phyloP scores from a whole-genome alignment of 768 basidiomycete species.

The Termitomyces sp. region DNA sequence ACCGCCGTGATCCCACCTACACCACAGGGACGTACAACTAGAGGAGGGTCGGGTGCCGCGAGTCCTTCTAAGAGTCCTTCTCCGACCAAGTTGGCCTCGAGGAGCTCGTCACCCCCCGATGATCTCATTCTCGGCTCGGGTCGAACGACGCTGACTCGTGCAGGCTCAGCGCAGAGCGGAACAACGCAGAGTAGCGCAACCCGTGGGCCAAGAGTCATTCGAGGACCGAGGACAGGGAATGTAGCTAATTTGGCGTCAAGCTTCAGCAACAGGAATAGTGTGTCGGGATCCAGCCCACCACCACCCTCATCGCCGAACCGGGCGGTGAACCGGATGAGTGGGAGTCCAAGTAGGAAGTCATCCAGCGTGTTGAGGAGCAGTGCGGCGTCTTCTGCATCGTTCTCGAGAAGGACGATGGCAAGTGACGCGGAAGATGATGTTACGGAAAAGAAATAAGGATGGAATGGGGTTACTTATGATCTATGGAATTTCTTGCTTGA shows the following conservation, averaged over 20 bases:
- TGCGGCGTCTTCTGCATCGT: constrained; percentile 26
- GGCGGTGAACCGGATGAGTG: constrained; percentile 44
- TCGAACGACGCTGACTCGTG: constrained; percentile 41
- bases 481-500: constrained; percentile 6
- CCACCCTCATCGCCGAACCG: constrained; percentile 26
- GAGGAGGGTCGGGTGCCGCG: constrained; percentile 25
- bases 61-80: constrained; percentile 27
- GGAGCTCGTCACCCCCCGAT: constrained; percentile 42
- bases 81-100: constrained; percentile 32
- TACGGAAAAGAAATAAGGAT: constrained; percentile 29
- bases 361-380: constrained; percentile 44
- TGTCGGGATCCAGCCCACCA: constrained; percentile 27
- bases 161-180: constrained; percentile 36
- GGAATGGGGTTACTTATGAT: constrained; percentile 1
- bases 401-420: constrained; percentile 76
- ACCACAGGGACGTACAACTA: constrained; percentile 39
- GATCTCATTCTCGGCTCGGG: constrained; percentile 32
- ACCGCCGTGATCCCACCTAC: constrained; percentile 51
- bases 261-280: constrained; percentile 45
- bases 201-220: constrained; percentile 47
- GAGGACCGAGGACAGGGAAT: constrained; percentile 42
- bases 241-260: constrained; percentile 57
- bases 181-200: constrained; percentile 25
- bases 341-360: constrained; percentile 39
- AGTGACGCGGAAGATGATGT: constrained; percentile 81